Conservation (phyloP, 306 rosid species). For the Myrica gale region DNA sequence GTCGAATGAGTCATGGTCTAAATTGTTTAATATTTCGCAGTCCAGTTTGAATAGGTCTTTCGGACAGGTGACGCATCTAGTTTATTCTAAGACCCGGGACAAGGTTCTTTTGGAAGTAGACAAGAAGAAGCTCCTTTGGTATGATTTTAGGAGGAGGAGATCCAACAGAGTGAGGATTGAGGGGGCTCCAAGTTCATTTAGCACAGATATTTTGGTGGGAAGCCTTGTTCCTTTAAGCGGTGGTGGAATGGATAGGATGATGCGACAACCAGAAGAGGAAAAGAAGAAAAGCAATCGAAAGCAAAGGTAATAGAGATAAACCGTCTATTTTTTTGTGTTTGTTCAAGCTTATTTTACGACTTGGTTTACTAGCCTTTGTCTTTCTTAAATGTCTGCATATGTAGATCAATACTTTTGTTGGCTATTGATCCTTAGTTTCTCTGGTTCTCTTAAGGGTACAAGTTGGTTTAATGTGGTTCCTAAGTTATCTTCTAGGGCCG, state of each 20-base stretch:
- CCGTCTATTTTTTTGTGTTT: no score
- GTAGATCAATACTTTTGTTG: no score
- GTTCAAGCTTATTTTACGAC: no score
- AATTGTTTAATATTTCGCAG: conserved; percentile 22
- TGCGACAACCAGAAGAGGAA: neutral
- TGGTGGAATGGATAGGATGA: conserved; percentile 9
- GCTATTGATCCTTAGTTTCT: no score
- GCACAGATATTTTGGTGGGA: conserved; percentile 41
- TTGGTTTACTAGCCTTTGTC: no score
- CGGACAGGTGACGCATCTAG: conserved; percentile 49
- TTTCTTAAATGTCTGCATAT: no score
- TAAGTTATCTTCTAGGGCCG: no score
- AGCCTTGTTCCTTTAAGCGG: conserved; percentile 51
- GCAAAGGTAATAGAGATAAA: conserved; percentile 38
- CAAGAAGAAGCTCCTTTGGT: conserved; percentile 50
- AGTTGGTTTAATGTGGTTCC: no score
- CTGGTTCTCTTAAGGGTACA: no score
- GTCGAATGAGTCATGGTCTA: conserved; percentile 53
- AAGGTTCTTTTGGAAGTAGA: conserved; percentile 50
- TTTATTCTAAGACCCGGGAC: conserved; percentile 36
- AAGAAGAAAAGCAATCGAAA: conserved; percentile 7
- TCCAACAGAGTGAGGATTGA: conserved; percentile 24
- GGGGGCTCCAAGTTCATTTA: conserved; percentile 38
- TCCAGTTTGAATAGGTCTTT: neutral
- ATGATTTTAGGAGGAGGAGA: conserved; percentile 29